Evolutionary conservation across 2,329 filamentous ascomycete genomes (phyloP), one percentile per base, ranked within the genome.

Genomic region (Clonostachys byssicola): DNA sequence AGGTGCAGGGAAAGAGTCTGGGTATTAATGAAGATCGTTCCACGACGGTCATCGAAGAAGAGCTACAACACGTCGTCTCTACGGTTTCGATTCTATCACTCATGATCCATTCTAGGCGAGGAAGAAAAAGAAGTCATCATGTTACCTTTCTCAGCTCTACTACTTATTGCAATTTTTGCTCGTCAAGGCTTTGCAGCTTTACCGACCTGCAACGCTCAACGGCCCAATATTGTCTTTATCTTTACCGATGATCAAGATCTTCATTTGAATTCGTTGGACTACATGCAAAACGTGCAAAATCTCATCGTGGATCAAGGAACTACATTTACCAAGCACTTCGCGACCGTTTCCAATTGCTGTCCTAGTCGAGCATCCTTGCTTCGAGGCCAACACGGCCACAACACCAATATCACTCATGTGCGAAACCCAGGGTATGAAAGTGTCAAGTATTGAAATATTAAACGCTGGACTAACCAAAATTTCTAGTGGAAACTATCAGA

Each of bases 231-330:
- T 47, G 64, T 85, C 42, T 81, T 85, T 55, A 73, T 84, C 49
- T 64, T 84, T 30, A 81, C 80, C 0, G 81, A 85, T 52, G 81
- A 85, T 47, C 81, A 85, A 56, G 81, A 85, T 52, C 58, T 76
- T 2, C 73, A 77, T 48, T 64, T 85, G 50, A 63, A 75, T 43
- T 83, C 78, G 1, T 50, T 83, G 8, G 64, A 73, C 2, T 81
- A 81, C 53, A 78, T 77, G 65, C 77, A 76, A 0, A 56, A 67
- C 3, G 64, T 80, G 1, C 60, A 72, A 45, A 73, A 77, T 49
- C 72, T 81, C 46, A 58, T 85, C 9, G 60, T 68, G 12, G 66
- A 76, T 4, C 58, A 79, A 49, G 81, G 80, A 1, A 80, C 76
- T 0, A 70, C 67, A 3, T 85, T 77, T 51, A 62, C 62, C 17